Evolutionary conservation across 257 asterid species (phyloP), one percentile per base, ranked within the genome.

Genomic region (Paulownia fortunei): DNA sequence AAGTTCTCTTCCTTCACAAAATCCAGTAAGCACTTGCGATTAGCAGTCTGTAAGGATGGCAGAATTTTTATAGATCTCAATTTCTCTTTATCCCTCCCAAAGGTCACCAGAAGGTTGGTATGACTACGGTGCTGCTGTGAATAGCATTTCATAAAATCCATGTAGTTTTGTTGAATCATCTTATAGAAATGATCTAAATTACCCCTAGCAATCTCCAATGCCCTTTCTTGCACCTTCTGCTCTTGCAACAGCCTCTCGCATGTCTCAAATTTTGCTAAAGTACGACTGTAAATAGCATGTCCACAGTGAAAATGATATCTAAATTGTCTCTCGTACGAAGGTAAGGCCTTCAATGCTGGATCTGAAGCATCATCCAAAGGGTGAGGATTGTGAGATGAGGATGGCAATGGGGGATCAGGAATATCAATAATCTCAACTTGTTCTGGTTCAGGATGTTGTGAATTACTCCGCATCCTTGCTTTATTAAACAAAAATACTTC

Each of bases 311-410:
- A 88, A 73, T 94, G 98, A 85, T 87, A 84, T 77, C 92, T 83
- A 77, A 94, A 94, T 46, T 88, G 95, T 66, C 91, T 92, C 91
- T 92, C 98, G 8, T 94, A 94, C 2, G 97, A 89, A 80, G 97
- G 94, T 59, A 94, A 77, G 39, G 95, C 97, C 80, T 89, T 94
- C 69, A 90, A 49, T 18, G 98, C 97, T 21, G 98, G 98, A 65
- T 94, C 98, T 0, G 95, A 63, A 56, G 95, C 94, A 81, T 94
- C 87, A 81, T 94, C 98, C 52, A 94, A 76, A 37, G 95, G 94
- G 72, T 90, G 96, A 23, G 91, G 88, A 13, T 79, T 67, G 51
- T 83, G 73, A 27, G 90, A 72, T 5, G 93, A 82, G 51, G 89
- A 78, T 30, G 91, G 92, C 54, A 80, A 56, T 0, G 80, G 80